These are phyloP conservation scores for Cytidiella melzeri DNA, from an alignment of 768 basidiomycete genomes.

Conservation along the genomic window DNA sequence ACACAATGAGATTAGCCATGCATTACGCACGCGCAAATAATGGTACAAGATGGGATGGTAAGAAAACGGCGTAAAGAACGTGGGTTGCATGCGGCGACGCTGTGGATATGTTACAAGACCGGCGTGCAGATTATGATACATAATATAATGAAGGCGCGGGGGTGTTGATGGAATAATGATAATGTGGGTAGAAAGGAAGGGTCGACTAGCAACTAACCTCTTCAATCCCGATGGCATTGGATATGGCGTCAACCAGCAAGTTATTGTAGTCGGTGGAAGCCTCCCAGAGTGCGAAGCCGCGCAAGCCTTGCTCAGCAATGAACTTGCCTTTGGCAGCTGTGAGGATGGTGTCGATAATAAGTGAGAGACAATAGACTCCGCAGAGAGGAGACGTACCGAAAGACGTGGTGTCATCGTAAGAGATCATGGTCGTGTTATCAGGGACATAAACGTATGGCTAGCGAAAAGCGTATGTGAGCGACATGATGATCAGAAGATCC, in stretches of 20 bases:
- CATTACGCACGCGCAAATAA: slow-evolving; percentile 3
- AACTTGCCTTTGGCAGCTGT: slow-evolving; percentile 38
- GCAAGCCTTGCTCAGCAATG: slow-evolving; percentile 28
- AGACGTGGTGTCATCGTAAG: slow-evolving; percentile 28
- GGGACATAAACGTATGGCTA: slow-evolving; percentile 29
- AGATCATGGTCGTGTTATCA: slow-evolving; percentile 24
- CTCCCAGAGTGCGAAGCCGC: slow-evolving; percentile 43
- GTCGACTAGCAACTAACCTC: slow-evolving; percentile 7
- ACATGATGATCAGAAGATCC: background rate
- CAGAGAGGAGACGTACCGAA: slow-evolving; percentile 15
- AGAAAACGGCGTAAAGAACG: slow-evolving; percentile 2
- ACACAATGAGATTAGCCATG: slow-evolving; percentile 7
- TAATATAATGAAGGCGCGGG: background rate
- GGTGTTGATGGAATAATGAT: background rate
- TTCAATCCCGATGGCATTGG: slow-evolving; percentile 11
- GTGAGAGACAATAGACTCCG: background rate
- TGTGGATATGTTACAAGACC: slow-evolving; percentile 3
- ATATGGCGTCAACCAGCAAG: slow-evolving; percentile 55
- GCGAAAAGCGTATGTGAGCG: background rate
- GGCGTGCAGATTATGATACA: slow-evolving; percentile 3
- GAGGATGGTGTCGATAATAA: background rate
- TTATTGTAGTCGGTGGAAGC: slow-evolving; percentile 38
- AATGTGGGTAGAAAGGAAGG: background rate
- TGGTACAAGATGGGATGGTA: background rate
- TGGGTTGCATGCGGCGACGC: background rate